Evolutionary conservation across 2,329 filamentous ascomycete genomes (phyloP).

Genomic region (Pyrenophora teres): DNA sequence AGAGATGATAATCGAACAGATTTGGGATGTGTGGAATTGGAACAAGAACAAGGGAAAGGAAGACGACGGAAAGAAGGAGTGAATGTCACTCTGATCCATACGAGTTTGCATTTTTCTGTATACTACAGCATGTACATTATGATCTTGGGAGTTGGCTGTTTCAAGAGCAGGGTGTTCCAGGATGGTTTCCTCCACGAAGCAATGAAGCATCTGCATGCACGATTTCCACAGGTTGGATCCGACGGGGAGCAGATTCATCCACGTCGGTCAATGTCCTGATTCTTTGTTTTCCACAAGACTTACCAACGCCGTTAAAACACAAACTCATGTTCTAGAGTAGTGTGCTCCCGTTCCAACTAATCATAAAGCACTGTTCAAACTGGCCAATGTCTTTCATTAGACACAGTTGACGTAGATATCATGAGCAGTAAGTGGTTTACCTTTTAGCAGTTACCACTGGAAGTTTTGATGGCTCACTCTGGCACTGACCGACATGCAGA

Average conservation of each 20-base stretch:
- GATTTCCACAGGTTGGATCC: too few species aligned
- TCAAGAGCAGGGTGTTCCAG: background rate
- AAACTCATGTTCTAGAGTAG: background rate
- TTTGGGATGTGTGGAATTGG: constrained; percentile 56
- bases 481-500: background rate
- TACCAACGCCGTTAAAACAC: too few species aligned
- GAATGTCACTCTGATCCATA: background rate
- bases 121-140: constrained; percentile 6
- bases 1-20: constrained; percentile 52
- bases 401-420: background rate
- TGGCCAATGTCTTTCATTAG: background rate
- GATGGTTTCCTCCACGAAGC: background rate
- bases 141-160: background rate
- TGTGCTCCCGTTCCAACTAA: background rate
- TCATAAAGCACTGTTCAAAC: background rate
- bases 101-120: background rate
- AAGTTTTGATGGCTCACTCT: too few species aligned
- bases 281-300: too few species aligned
- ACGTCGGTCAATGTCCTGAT: too few species aligned
- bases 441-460: background rate
- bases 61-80: constrained; percentile 29
- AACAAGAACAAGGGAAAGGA: constrained; percentile 43
- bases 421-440: background rate
- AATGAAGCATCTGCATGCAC: background rate
- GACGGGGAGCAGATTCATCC: too few species aligned